Conservation (phyloP, 495 filamentous ascomycete genomes). For the Delitschia confertaspora region DNA sequence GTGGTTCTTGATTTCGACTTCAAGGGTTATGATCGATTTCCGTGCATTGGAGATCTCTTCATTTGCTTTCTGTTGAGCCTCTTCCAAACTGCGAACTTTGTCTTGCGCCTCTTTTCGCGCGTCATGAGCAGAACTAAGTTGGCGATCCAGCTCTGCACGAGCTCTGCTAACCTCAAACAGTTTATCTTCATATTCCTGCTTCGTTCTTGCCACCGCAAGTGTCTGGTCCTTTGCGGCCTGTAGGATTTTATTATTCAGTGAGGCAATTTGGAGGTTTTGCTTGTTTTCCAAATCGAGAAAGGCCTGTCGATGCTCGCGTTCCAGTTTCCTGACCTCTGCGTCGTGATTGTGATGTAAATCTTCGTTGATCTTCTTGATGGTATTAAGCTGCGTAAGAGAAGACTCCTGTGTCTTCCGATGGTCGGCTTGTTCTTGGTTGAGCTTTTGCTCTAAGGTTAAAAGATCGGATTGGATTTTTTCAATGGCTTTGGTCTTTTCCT, state of each 20-base stretch:
- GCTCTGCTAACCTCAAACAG: slow-evolving; percentile 12
- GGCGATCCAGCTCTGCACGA: slow-evolving; percentile 10
- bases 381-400: slow-evolving; percentile 51
- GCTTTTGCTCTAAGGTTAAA: slow-evolving; percentile 55
- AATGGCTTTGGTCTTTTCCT: slow-evolving; percentile 59
- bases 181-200: slow-evolving; percentile 24
- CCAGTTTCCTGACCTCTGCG: slow-evolving; percentile 37
- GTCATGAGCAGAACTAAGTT: slow-evolving; percentile 10
- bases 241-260: slow-evolving; percentile 23
- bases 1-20: slow-evolving; percentile 6
- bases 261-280: slow-evolving; percentile 31
- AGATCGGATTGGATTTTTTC: slow-evolving; percentile 59
- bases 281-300: slow-evolving; percentile 42
- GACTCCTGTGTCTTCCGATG: slow-evolving; percentile 64
- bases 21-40: slow-evolving; percentile 13
- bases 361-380: slow-evolving; percentile 61
- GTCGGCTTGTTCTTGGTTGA: slow-evolving; percentile 70
- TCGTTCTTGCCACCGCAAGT: slow-evolving; percentile 9
- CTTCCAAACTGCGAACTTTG: slow-evolving; percentile 20
- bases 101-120: slow-evolving; percentile 18
- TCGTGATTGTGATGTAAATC: slow-evolving; percentile 63
- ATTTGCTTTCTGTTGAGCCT: slow-evolving; percentile 22
- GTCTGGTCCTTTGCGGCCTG: slow-evolving; percentile 15
- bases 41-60: slow-evolving; percentile 24
- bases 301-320: slow-evolving; percentile 23